These are phyloP conservation scores for Petrea volubilis DNA, from an alignment of 257 asterid species.

Conservation along the genomic window DNA sequence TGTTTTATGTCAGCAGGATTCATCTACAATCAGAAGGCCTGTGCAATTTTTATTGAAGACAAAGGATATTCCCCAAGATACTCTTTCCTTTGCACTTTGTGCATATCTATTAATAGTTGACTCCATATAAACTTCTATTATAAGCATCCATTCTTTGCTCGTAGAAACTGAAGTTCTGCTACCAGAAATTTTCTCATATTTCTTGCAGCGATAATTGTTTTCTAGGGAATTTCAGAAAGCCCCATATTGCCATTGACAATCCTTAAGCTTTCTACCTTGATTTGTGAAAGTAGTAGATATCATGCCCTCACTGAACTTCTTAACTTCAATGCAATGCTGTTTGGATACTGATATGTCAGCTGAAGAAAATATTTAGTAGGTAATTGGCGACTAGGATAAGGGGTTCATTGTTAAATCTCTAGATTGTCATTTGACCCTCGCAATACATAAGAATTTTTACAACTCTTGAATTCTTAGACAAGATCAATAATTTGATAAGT, in stretches of 20 bases:
- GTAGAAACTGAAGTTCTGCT: neutral
- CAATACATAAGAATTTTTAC: neutral
- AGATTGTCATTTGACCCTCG: neutral
- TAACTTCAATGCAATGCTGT: neutral
- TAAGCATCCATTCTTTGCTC: neutral
- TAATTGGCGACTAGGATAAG: too few relatives aligned
- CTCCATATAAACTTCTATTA: neutral
- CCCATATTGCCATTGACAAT: neutral
- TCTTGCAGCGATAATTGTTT: constrained; percentile 12
- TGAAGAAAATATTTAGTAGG: neutral
- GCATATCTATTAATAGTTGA: neutral
- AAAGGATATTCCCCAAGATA: neutral
- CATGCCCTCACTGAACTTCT: neutral
- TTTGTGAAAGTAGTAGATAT: too few relatives aligned
- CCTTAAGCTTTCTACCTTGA: neutral
- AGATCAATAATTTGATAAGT: constrained; percentile 6
- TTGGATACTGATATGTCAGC: neutral
- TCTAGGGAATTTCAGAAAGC: neutral
- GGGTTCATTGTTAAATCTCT: neutral
- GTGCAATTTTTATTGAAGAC: neutral
- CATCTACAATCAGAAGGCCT: neutral
- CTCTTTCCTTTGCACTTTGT: neutral
- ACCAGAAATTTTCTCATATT: neutral
- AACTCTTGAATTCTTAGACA: neutral
- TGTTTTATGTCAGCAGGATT: neutral